Evolutionary conservation across 257 asterid genomes (phyloP), one percentile per base, ranked within the genome.

Genomic region (Primulina tabacum): DNA sequence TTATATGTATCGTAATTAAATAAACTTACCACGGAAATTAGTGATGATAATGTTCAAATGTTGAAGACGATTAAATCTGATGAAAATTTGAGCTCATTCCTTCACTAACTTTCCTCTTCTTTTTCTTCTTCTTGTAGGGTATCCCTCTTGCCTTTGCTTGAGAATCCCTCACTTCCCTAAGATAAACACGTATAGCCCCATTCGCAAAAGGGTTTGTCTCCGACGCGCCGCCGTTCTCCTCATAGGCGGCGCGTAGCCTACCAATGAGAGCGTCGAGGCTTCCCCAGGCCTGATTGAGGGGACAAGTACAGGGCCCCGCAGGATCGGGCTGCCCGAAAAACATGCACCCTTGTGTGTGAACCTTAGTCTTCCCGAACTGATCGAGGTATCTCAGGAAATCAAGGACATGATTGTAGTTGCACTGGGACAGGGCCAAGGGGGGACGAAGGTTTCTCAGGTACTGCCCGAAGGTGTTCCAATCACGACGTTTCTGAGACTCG

Each of bases 401-500:
- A 0, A 92, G 62, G 18, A 92, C 96, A n/a, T 92, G 96, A 40
- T 74, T 80, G 69, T 82, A 86, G 80, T 79, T 89, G 85, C 98
- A 92, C 74, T 81, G 84, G 0, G 92, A 67, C 53, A 89, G 69
- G n/a, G 75, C 82, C 24, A 89, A 82, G 32, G 88, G 88, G 0
- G 98, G 98, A 71, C 91, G 86, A 52, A 89, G 96, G 76, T 92
- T 92, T 61, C 84, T 70, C 12, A 92, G 69, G 71, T 92, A 92
- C 74, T 92, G 98, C 0, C 96, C 94, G 65, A 89, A 92, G 43
- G 96, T 89, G 82, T 88, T 89, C 98, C 98, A 92, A 70, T 92
- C 98, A 14, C 98, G 91, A 9, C 94, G 90, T 43, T 89, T 92
- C 11, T 92, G 98, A 0, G 98, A 86, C 78, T 88, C 96, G 57